Base-by-base conservation (phyloP, 345 rosid species). In the Populus euphratica region DNA sequence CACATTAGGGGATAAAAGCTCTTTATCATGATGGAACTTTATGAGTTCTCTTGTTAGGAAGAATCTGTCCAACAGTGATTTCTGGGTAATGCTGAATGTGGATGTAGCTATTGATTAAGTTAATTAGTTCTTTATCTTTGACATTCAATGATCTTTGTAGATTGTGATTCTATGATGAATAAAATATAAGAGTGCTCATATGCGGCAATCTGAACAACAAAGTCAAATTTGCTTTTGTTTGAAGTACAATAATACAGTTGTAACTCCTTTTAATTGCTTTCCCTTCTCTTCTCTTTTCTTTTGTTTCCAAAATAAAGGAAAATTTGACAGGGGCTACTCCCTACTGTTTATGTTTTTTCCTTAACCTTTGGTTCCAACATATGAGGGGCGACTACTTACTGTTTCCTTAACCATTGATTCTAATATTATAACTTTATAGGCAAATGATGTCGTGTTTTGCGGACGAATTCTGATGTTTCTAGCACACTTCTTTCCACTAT, bases 381-480 rank as follows among this genome's bases (percentile, higher is more conserved):
- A 10, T 41, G 47, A 59, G 63, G 29, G 63, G 63, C 64, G 1
- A 23, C 27, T 59, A 59, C 29, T 16, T 9, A 23, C 29, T 59
- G 64, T 23, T 11, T 59, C 29, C 47, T 67, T 31, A 72, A 8
- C 65, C 33, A 35, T 36, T 36, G 39, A 31, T 33, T 23, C 76
- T 76, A 66, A 69, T 76, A 65, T 64, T 36, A 71, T 81, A 78
- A 75, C 67, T 75, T 65, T 84, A 29, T 81, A 96, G 99, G 98
- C 99, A 33, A 96, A 89, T 81, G 98, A 96, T 85, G 99, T 93
- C 63, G 97, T 96, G 68, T 94, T 94, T 74, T 96, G 98, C 74
- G 99, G 99, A 81, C 89, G 97, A 61, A 96, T 96, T 79, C 98
- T 96, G 76, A 92, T 92, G 97, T 93, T 96, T 77, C 84, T 96